Base-by-base conservation (phyloP, 139 green algal species). In the Closterium sp. region DNA sequence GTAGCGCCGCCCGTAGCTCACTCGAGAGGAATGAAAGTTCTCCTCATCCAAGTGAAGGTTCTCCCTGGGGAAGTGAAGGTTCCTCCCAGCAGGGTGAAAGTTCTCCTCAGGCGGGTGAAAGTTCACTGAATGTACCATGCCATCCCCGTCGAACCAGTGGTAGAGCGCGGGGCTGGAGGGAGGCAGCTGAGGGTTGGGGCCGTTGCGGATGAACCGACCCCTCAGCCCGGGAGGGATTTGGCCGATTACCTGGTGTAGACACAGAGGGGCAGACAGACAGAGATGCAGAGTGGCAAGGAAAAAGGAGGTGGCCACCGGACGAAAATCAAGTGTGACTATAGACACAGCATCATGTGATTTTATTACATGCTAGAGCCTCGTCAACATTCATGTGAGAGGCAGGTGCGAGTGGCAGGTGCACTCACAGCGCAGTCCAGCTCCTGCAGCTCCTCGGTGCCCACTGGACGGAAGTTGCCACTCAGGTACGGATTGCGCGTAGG, bases 91-190 rank as follows among this genome's bases (percentile, higher is more conserved):
- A 62, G 42, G 7, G 42, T 62, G 42, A 79, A 27, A 24, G 62
- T 79, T 79, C 62, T 79, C 19, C 62, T 13, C 62, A 79, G 62
- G 62, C 3, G 62, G 62, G 31, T 62, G 31, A 31, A 94, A 94
- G 28, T 45, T 24, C 84, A 94, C 92, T 88, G 88, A 93, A 62
- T 94, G 92, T n/a, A 94, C 90, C 92, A 94, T 94, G 45, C 91
- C 92, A n/a, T 94, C 92, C 27, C 89, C 89, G 29, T 94, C 92
- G 93, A 94, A 94, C 92, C 90, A 94, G 91, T 94, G 92, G 31
- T 91, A 91, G 24, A 29, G 24, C 2, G 24, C 38, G 13, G 89
- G 73, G 30, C 89, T 32, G 62, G 62, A 79, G 30, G 89, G 89
- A 13, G 27, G 28, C 30, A 91, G 30, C 89, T 91, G 89, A 0